Evolutionary conservation across 2,329 filamentous ascomycete genomes (phyloP), one percentile per base, ranked within the genome.

Genomic region (Arthrobotrys conoides): DNA sequence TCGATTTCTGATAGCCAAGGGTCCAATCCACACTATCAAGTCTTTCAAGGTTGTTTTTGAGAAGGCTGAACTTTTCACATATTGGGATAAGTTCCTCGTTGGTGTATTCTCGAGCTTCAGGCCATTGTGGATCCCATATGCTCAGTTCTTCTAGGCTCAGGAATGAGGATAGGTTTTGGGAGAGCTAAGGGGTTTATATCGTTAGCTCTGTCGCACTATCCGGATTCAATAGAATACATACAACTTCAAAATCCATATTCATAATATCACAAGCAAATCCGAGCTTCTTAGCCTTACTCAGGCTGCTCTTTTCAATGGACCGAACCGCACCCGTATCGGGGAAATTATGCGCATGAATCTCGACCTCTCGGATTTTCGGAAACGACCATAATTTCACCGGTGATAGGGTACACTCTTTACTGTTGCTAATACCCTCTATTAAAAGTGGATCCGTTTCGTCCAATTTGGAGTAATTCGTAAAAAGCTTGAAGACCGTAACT

Each of bases 401-500:
- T 2, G 61, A 48, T 12, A 4, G 1, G 3, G 1, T 33, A 10
- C 24, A 9, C 5, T 0, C 30, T 22, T 61, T 22, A 3, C 16
- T 14, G 27, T 44, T 20, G 5, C 18, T 2, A 24, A 33, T 20
- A 6, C 33, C 55, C 5, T 63, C 44, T 1, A 16, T 24, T 2
- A 24, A n/a, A 12, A 67, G 20, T 16, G 27, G 27, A 27, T 76
- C 72, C 22, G 48, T 66, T 51, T 76, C 72, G 24, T 71, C 72
- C 20, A 76, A 20, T 14, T 76, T 76, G 6, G 72, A 76, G 14
- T 76, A 71, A 41, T 24, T 53, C n/a, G 72, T 66, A 69, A 71
- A 71, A 1, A 76, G 14, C 18, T 63, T 48, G n/a, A 76, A 76
- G 2, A 16, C 38, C 2, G 59, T 67, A 9, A 76, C 66, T 14